Evolutionary conservation across 2,329 filamentous ascomycete genomes (phyloP).

Genomic region (Claviceps capensis): DNA sequence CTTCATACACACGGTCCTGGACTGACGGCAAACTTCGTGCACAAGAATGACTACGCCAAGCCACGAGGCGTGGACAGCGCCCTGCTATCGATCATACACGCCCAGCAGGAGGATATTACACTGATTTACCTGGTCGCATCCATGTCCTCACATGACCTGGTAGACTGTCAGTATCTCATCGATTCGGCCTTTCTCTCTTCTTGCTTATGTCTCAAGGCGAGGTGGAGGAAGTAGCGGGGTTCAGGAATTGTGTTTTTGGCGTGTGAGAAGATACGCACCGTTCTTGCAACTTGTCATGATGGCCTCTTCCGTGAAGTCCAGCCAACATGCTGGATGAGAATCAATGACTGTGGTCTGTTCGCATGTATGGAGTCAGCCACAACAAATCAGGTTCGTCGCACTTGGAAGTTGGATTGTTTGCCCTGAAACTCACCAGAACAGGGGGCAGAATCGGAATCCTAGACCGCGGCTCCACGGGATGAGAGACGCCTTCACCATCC

Average conservation of each 20-base stretch:
- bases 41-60: no score
- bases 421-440: constrained; percentile 55
- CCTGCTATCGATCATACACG: no score
- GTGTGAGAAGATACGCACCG: constrained; percentile 42
- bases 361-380: background rate
- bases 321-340: constrained; percentile 73
- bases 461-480: constrained; percentile 73
- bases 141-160: constrained; percentile 64
- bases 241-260: background rate
- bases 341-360: constrained; percentile 66
- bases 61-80: no score
- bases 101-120: no score
- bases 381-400: background rate
- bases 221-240: no score
- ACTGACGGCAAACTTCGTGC: no score
- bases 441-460: constrained; percentile 78
- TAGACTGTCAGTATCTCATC: background rate
- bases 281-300: constrained; percentile 88
- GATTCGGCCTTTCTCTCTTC: background rate
- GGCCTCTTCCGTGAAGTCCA: constrained; percentile 85
- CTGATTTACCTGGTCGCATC: constrained; percentile 40
- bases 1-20: no score
- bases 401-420: constrained; percentile 1
- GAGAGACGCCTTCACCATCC: constrained; percentile 50
- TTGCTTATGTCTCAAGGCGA: background rate